Percentiles rank a stretch among this genome's conserved stretches.
These are phyloP conservation scores for Apiospora rasikravindrae DNA, from an alignment of 2,329 filamentous ascomycete species.

Conservation along the genomic window DNA sequence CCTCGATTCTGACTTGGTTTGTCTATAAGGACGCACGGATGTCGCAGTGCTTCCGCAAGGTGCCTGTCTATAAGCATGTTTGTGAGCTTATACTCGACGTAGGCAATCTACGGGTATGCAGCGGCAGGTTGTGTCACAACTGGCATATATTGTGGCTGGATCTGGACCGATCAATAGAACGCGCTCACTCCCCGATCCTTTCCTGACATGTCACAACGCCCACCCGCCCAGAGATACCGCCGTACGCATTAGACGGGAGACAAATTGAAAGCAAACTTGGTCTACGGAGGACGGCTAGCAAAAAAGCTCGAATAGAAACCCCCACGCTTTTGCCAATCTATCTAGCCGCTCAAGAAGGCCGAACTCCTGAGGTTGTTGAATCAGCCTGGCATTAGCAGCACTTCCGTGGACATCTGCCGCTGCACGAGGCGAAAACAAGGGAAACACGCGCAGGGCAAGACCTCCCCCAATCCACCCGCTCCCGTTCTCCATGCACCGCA, in stretches of 20 bases:
- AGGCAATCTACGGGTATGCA: constrained; percentile 1
- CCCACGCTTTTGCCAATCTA: not conserved
- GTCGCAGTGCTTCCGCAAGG: not conserved
- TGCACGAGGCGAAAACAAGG: not conserved
- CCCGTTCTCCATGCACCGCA: not conserved
- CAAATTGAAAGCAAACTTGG: not conserved
- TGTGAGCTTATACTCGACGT: not conserved
- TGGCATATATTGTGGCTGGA: not conserved
- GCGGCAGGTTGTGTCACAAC: not conserved
- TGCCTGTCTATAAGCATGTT: not conserved
- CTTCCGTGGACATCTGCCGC: not conserved
- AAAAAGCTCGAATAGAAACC: not conserved
- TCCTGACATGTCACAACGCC: not conserved
- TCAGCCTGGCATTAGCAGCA: not conserved
- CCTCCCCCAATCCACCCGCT: not conserved
- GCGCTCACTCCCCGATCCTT: not conserved
- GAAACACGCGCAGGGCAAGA: not conserved
- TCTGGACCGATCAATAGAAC: not conserved
- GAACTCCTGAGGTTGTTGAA: not conserved
- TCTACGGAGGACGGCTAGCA: not conserved
- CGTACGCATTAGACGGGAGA: not conserved
- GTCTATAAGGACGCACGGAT: not conserved
- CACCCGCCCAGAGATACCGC: not conserved
- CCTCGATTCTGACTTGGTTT: not conserved
- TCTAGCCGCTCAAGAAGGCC: not conserved